phyloP scores from a whole-genome alignment of 495 filamentous ascomycete genomes.

The Daldinia bambusicola region DNA sequence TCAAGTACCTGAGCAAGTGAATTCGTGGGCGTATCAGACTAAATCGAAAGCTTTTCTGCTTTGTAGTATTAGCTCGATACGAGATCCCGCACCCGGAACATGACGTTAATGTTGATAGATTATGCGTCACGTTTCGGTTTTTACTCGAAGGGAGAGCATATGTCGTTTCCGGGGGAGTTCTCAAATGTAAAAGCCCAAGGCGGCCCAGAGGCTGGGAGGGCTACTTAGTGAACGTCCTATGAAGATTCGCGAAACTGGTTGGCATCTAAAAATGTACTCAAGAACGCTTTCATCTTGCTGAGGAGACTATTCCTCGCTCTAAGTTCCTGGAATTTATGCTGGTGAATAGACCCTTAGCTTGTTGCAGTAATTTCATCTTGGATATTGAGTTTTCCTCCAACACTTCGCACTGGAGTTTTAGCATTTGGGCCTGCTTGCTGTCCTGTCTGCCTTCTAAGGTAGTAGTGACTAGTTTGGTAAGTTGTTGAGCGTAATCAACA shows the following conservation, averaged over 20 bases:
- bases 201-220: neutral
- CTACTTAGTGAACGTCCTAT: neutral
- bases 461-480: constrained; percentile 24
- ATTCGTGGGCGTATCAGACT: neutral
- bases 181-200: too few relatives aligned
- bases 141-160: too few relatives aligned
- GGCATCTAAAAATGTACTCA: neutral
- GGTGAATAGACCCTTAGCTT: constrained; percentile 29
- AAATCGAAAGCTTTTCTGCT: neutral
- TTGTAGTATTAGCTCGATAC: too few relatives aligned
- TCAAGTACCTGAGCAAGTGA: neutral
- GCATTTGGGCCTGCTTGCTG: constrained; percentile 31
- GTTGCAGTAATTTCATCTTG: constrained; percentile 29
- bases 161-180: too few relatives aligned
- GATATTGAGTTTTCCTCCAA: constrained; percentile 37
- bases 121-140: too few relatives aligned
- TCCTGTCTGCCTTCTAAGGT: neutral
- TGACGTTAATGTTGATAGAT: too few relatives aligned
- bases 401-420: constrained; percentile 44
- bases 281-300: neutral
- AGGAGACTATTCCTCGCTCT: neutral
- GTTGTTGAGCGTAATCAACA: constrained; percentile 27
- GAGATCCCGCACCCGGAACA: too few relatives aligned
- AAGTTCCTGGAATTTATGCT: constrained; percentile 28
- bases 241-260: neutral